These are phyloP conservation scores for Diplodia scrobiculata DNA, from an alignment of 2,329 filamentous ascomycete genomes.

Conservation along the genomic window DNA sequence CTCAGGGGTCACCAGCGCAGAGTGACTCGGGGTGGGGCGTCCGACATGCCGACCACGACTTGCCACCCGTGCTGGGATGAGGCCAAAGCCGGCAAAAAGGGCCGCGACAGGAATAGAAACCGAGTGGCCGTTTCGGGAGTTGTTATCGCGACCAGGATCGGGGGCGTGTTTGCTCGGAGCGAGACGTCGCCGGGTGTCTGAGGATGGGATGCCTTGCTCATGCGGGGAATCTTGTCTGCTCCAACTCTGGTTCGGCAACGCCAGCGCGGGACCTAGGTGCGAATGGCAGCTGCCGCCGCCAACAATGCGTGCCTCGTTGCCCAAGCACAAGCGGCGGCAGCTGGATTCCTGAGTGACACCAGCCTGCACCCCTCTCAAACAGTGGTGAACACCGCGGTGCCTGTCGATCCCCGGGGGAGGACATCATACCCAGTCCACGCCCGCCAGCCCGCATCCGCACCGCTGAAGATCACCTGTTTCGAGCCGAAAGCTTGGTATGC, in stretches of 20 bases:
- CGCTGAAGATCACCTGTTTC: constrained; percentile 26
- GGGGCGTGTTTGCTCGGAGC: neutral
- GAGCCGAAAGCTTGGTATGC: constrained; percentile 27
- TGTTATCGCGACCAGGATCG: neutral
- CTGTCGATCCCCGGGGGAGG: constrained; percentile 16
- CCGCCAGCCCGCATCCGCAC: constrained; percentile 3
- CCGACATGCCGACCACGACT: constrained; percentile 2
- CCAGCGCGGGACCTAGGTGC: neutral
- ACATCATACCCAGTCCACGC: constrained; percentile 1
- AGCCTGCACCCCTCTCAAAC: constrained; percentile 19
- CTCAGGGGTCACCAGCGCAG: constrained; percentile 10
- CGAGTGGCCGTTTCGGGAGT: neutral
- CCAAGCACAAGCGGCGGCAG: neutral
- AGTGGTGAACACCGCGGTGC: neutral
- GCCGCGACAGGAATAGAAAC: neutral
- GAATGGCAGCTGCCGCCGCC: neutral
- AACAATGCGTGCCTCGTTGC: constrained; percentile 16
- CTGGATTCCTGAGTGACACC: neutral
- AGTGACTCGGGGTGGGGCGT: constrained; percentile 1
- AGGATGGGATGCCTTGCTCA: neutral
- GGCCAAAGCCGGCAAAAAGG: neutral
- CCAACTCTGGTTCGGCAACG: neutral
- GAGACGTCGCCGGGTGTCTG: constrained; percentile 10
- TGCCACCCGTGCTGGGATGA: neutral
- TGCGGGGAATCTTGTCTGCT: constrained; percentile 20